Evolutionary conservation across 371 early-diverging fungal species (phyloP), one percentile per base, ranked within the genome.

Genomic region (Syncephalastrum monosporum): DNA sequence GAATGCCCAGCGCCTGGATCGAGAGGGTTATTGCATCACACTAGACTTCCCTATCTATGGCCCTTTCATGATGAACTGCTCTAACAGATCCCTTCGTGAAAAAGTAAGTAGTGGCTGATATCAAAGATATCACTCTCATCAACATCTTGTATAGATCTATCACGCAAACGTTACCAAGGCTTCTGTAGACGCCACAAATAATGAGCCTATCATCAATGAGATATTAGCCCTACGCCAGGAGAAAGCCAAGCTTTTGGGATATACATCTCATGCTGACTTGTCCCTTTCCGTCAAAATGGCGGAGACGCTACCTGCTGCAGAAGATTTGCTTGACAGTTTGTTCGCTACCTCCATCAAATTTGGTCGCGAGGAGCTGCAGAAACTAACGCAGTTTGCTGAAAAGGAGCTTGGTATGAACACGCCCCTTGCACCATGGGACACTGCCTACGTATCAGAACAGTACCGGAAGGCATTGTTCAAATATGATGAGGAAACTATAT

Each of bases 231-330:
- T 79, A 27, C 68, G 71, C 7, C 66, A 60, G 53, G 83, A 87
- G 57, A 79, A 81, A 23, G 84, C 87, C 2, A 53, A 54, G 0
- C 56, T 85, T 41, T 68, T 87, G 15, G 85, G 82, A 1, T 87
- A 79, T 38, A 47, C 70, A 23, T 75, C 75, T 7, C 78, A 77
- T 57, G 85, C 85, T 21, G 83, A 82, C 15, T 50, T 87, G 43
- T 85, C 87, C 0, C 70, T 85, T 4, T 75, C 82, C 27, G 82
- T 76, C 44, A 86, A 86, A 58, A 87, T 87, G 87, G 87, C 87
- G 7, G 72, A 77, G 24, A 73, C 53, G 12, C 57, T 82, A 1
- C 65, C 69, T 2, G 66, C 82, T 0, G 87, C 82, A 0, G 74
- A 74, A 23, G 49, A 68, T 1, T 55, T 87, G 4, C 57, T 87